These are phyloP conservation scores for Brassica napus DNA, from an alignment of 345 rosid genomes.

Conservation along the genomic window Da-Ae NC_063450.1:40078501-40079000, in stretches of 20 bases:
- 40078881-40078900: slow-evolving; percentile 31
- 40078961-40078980: slow-evolving; percentile 81
- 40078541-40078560: slow-evolving; percentile 46
- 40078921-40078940: slow-evolving; percentile 76
- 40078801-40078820: slow-evolving; percentile 36
- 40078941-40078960: slow-evolving; percentile 59
- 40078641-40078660: slow-evolving; percentile 49
- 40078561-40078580: slow-evolving; percentile 48
- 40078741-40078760: slow-evolving; percentile 1
- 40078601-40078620: slow-evolving; percentile 45
- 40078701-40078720: slow-evolving; percentile 62
- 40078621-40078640: slow-evolving; percentile 58
- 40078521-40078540: slow-evolving; percentile 46
- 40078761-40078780: slow-evolving; percentile 34
- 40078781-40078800: slow-evolving; percentile 37
- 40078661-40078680: slow-evolving; percentile 62
- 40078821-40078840: slow-evolving; percentile 39
- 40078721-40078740: slow-evolving; percentile 33
- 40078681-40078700: slow-evolving; percentile 60
- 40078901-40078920: slow-evolving; percentile 57
- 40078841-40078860: background rate
- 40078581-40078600: slow-evolving; percentile 53
- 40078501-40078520: slow-evolving; percentile 43
- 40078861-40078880: slow-evolving; percentile 34
- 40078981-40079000: slow-evolving; percentile 74